phyloP scores from a whole-genome alignment of 2,329 filamentous ascomycete species.

The Chrysosporium queenslandicum region DNA sequence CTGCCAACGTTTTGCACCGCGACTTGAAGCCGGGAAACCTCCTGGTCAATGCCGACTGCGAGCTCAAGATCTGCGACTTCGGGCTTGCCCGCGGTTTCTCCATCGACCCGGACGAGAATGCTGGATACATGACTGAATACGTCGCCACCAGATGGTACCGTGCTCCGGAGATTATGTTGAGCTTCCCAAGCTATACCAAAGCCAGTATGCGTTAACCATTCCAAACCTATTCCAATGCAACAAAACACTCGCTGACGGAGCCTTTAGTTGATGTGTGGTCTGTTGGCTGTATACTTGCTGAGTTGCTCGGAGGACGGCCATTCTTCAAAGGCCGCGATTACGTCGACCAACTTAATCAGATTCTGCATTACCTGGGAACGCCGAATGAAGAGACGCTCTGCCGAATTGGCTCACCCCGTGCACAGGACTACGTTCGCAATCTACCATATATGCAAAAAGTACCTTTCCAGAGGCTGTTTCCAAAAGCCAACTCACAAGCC shows the following conservation, averaged over 20 bases:
- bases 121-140: conserved; percentile 99
- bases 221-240: neutral
- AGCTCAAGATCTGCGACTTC: conserved; percentile 98
- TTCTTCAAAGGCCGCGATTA: conserved; percentile 99
- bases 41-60: conserved; percentile 96
- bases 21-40: conserved; percentile 96
- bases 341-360: conserved; percentile 98
- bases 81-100: conserved; percentile 94
- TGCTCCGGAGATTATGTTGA: conserved; percentile 97
- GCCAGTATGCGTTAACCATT: conserved; percentile 65
- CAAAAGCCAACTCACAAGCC: conserved; percentile 88
- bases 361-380: conserved; percentile 92
- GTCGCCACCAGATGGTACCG: conserved; percentile 98
- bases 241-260: neutral
- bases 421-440: conserved; percentile 97
- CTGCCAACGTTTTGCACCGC: conserved; percentile 91
- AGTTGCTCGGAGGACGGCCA: conserved; percentile 86
- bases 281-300: conserved; percentile 92
- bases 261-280: conserved; percentile 91
- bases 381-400: conserved; percentile 89
- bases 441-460: conserved; percentile 91
- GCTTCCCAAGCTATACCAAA: conserved; percentile 99
- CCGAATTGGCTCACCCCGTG: conserved; percentile 87
- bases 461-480: conserved; percentile 78
- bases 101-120: conserved; percentile 93